Percentiles rank a stretch among this genome's conserved stretches.
Evolutionary conservation across 331 rosid genomes (phyloP).

Genomic region (Phaseolus coccineus): DNA sequence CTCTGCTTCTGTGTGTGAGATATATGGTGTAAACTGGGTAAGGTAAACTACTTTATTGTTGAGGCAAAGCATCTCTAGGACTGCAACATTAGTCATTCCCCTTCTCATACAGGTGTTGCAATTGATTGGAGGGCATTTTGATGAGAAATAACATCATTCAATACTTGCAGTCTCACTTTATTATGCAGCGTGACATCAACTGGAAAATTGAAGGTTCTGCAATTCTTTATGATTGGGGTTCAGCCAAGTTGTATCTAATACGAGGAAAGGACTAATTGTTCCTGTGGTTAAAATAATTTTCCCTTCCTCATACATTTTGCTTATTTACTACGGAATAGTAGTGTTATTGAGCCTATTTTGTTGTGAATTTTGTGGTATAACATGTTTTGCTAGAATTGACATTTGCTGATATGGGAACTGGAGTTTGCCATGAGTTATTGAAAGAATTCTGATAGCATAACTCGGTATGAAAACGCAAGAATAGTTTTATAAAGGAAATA

Average conservation of each 20-base stretch:
- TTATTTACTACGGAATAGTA: neutral
- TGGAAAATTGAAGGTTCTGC: neutral
- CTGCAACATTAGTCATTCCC: neutral
- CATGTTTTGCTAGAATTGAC: too few relatives aligned
- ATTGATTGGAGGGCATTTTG: neutral
- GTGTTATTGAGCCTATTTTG: neutral
- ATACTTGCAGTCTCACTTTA: neutral
- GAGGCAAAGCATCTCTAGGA: slow-evolving; percentile 18
- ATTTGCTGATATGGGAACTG: too few relatives aligned
- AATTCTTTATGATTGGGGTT: neutral
- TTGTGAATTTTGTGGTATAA: neutral
- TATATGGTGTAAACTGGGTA: neutral
- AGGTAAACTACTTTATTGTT: neutral
- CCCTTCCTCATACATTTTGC: neutral
- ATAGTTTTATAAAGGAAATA: too few relatives aligned
- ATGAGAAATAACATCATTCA: neutral
- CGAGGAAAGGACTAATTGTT: too few relatives aligned
- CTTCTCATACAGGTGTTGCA: neutral
- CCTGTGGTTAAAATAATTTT: too few relatives aligned
- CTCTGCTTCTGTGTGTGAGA: neutral
- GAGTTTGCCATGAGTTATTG: too few relatives aligned
- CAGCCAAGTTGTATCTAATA: slow-evolving; percentile 3
- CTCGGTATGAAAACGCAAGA: too few relatives aligned
- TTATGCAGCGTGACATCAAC: neutral
- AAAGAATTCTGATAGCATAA: too few relatives aligned